Percentiles rank a stretch among this genome's conserved stretches.
Conservation (phyloP, 495 filamentous ascomycete genomes). For the Talaromyces proteolyticus region DNA sequence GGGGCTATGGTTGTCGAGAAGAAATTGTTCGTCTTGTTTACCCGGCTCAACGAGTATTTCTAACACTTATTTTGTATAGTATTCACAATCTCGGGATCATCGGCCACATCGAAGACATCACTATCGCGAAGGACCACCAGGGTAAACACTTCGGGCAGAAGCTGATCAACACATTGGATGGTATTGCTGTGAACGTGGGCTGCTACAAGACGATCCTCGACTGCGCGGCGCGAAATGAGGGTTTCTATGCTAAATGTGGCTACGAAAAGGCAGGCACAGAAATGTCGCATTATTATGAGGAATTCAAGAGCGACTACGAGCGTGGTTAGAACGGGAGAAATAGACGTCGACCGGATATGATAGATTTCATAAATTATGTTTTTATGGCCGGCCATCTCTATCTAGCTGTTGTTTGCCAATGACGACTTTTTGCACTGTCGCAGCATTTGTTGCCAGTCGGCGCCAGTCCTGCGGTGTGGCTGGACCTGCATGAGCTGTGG, state of each 20-base stretch:
- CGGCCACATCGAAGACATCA: constrained; percentile 4
- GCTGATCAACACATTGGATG: constrained; percentile 3
- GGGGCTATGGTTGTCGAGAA: constrained; percentile 1
- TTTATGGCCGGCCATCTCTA: too few relatives aligned
- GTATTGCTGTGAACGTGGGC: neutral
- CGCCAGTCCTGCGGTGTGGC: too few relatives aligned
- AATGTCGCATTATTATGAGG: constrained; percentile 3
- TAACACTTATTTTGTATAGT: constrained; percentile 5
- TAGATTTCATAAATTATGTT: neutral
- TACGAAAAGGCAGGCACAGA: constrained; percentile 3
- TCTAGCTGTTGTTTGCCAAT: too few relatives aligned
- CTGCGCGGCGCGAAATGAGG: neutral
- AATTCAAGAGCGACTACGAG: constrained; percentile 1
- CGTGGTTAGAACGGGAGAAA: neutral
- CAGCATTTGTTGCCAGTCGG: too few relatives aligned
- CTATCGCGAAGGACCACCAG: constrained; percentile 5
- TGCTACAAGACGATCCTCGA: constrained; percentile 2
- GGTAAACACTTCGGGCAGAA: constrained; percentile 6
- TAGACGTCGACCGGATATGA: neutral
- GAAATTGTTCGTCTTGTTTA: constrained; percentile 2
- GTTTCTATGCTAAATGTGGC: constrained; percentile 5
- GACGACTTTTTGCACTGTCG: too few relatives aligned
- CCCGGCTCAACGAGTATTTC: neutral
- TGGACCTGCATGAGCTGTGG: too few relatives aligned
- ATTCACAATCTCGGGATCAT: constrained; percentile 21